A percentile compares a stretch with the other conserved stretches of the same genome.
phyloP scores from a whole-genome alignment of 176 grass and related monocot species.

The Rhynchospora pubera region DNA sequence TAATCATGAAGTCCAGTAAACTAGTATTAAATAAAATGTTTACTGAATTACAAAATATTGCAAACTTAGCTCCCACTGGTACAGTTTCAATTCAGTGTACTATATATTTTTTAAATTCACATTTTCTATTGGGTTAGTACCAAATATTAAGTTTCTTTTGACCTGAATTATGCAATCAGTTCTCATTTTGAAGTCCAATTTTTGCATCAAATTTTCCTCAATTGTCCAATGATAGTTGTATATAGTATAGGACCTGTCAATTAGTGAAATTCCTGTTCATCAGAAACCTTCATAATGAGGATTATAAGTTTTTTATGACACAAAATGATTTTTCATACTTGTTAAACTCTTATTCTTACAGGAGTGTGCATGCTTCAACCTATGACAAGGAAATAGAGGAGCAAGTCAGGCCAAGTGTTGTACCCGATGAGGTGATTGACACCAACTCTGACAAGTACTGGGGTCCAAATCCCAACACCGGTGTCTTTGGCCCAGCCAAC shows the following conservation, averaged over 20 bases:
- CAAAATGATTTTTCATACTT: not conserved
- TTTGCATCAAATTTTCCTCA: not conserved
- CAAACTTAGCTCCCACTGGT: not conserved
- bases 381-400: constrained; percentile 99
- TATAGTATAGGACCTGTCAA: not conserved
- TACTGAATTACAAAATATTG: not conserved
- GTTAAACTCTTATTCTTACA: not conserved
- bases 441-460: constrained; percentile 74
- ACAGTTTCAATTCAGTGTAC: not conserved
- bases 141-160: not conserved
- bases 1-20: not conserved
- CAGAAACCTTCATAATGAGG: no score
- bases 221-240: not conserved
- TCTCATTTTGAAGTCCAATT: not conserved
- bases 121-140: not conserved
- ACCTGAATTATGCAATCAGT: not conserved
- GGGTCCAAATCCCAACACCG: constrained; percentile 73
- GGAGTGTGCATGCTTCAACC: constrained; percentile 61
- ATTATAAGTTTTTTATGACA: no score
- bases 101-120: not conserved
- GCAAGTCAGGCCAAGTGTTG: constrained; percentile 49
- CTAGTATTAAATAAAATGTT: not conserved
- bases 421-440: constrained; percentile 96
- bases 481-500: constrained; percentile 71
- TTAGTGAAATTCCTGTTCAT: not conserved